Percentiles rank a stretch among this genome's conserved stretches.
Conservation (phyloP, 23 red algal species). For the Agarophyton chilense region DNA sequence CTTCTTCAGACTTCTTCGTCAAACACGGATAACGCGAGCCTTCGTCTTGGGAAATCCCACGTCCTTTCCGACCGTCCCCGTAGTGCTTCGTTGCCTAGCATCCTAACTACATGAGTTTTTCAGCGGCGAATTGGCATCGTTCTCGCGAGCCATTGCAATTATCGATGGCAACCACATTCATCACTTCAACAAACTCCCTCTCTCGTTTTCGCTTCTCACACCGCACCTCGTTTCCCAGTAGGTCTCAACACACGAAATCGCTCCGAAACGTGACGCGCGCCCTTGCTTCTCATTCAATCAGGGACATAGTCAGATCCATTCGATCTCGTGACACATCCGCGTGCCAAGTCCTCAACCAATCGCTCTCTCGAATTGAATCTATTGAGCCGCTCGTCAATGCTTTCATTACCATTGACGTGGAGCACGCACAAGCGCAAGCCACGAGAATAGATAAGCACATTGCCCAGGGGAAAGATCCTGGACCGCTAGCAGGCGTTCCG, state of each 20-base stretch:
- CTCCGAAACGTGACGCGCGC: neutral
- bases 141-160: neutral
- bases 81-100: neutral
- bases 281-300: constrained; percentile 2
- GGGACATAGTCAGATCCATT: constrained; percentile 21
- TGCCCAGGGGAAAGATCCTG: constrained; percentile 35
- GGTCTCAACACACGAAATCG: neutral
- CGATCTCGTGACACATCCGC: constrained; percentile 25
- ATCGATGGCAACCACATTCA: constrained; percentile 1
- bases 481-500: constrained; percentile 81
- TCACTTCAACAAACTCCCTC: constrained; percentile 1
- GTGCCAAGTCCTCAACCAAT: neutral
- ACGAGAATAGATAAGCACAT: constrained; percentile 51
- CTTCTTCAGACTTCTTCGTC: too few relatives aligned
- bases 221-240: neutral
- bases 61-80: too few relatives aligned
- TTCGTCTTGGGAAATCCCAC: too few relatives aligned
- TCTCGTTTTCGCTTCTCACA: neutral
- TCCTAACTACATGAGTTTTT: neutral
- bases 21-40: too few relatives aligned
- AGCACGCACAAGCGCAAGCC: constrained; percentile 53
- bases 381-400: constrained; percentile 67
- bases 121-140: neutral
- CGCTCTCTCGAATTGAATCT: constrained; percentile 49
- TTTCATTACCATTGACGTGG: constrained; percentile 71